phyloP scores from a whole-genome alignment of 306 rosid genomes.

The Gillenia trifoliata region DNA sequence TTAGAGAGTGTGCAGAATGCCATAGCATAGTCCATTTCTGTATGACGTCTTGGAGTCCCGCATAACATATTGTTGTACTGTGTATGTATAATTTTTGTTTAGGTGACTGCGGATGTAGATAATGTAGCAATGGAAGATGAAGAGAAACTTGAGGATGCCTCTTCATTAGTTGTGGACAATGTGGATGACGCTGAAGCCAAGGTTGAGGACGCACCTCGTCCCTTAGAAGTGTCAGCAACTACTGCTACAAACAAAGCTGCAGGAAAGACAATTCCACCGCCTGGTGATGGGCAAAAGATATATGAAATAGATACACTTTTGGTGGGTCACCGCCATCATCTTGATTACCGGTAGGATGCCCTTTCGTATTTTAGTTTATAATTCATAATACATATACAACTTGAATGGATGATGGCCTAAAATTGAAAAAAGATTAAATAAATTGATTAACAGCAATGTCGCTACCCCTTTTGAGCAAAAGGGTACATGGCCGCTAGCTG shows the following conservation, averaged over 20 bases:
- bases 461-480: background rate
- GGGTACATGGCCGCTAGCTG: background rate
- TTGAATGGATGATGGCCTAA: slow-evolving; percentile 7
- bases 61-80: slow-evolving; percentile 10
- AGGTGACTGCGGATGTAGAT: slow-evolving; percentile 42
- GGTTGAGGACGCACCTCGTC: slow-evolving; percentile 36
- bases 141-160: slow-evolving; percentile 29
- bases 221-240: slow-evolving; percentile 24
- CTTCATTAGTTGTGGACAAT: slow-evolving; percentile 29
- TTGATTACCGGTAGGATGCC: slow-evolving; percentile 83
- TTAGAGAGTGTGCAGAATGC: background rate
- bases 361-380: background rate
- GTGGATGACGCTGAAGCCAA: slow-evolving; percentile 28
- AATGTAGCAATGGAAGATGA: slow-evolving; percentile 41
- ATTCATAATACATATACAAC: slow-evolving; percentile 9
- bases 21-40: background rate
- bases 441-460: background rate
- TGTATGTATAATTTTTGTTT: slow-evolving; percentile 24
- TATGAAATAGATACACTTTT: slow-evolving; percentile 72
- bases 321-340: slow-evolving; percentile 49
- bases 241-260: slow-evolving; percentile 25
- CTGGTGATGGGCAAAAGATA: slow-evolving; percentile 77
- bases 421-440: background rate
- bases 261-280: slow-evolving; percentile 53
- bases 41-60: background rate